phyloP scores from a whole-genome alignment of 257 asterid species.

The Fraxinus anomala region DNA sequence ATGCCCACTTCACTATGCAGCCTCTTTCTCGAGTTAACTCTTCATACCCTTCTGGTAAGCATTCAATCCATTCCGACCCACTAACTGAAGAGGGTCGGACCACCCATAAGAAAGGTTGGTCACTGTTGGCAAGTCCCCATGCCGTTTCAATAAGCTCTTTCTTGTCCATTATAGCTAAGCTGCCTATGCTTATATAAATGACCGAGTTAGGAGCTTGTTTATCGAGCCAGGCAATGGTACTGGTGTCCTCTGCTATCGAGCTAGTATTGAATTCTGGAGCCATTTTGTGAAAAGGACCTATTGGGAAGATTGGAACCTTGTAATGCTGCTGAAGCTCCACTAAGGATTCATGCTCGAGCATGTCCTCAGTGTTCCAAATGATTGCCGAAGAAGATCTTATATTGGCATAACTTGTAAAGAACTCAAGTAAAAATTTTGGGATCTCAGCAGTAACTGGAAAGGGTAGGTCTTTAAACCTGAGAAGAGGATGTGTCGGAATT shows the following conservation, averaged over 20 bases:
- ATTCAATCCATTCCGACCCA: slow-evolving; percentile 20
- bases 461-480: slow-evolving; percentile 39
- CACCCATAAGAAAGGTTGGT: slow-evolving; percentile 41
- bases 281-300: slow-evolving; percentile 43
- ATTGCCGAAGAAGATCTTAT: slow-evolving; percentile 29
- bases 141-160: slow-evolving; percentile 37
- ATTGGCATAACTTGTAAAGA: neutral
- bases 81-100: slow-evolving; percentile 18
- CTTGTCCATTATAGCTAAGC: slow-evolving; percentile 21
- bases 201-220: slow-evolving; percentile 31
- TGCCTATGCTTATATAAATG: slow-evolving; percentile 39
- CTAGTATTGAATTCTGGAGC: slow-evolving; percentile 20
- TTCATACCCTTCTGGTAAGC: slow-evolving; percentile 27
- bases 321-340: slow-evolving; percentile 21
- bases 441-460: neutral
- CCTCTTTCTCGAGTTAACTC: slow-evolving; percentile 23
- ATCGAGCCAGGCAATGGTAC: slow-evolving; percentile 36
- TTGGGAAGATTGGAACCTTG: slow-evolving; percentile 35
- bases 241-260: slow-evolving; percentile 26
- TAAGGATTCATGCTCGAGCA: slow-evolving; percentile 29
- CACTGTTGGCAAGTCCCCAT: slow-evolving; percentile 33
- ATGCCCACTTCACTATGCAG: slow-evolving; percentile 36
- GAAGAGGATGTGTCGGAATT: slow-evolving; percentile 28
- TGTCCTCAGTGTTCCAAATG: slow-evolving; percentile 35
- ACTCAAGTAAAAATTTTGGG: neutral